phyloP scores from a whole-genome alignment of 805 yeast genomes.

The Candida boleticola region DNA sequence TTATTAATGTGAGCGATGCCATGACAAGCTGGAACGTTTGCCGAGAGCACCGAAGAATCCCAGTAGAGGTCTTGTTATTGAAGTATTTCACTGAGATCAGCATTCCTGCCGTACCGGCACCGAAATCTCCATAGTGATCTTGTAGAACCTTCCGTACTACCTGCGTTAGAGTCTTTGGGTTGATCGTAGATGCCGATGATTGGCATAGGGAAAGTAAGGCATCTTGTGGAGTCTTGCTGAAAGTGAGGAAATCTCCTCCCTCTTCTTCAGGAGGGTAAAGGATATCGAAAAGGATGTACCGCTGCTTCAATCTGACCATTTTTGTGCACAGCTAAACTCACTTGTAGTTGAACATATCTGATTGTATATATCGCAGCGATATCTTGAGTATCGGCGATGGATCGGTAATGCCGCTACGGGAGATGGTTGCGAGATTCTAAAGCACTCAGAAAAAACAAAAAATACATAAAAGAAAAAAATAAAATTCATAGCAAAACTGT shows the following conservation, averaged over 20 bases:
- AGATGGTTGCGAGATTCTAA: too few relatives aligned
- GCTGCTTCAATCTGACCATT: constrained; percentile 87
- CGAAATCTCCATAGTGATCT: constrained; percentile 75
- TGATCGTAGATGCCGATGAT: constrained; percentile 48
- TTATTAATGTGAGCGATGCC: constrained; percentile 63
- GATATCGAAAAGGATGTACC: constrained; percentile 81
- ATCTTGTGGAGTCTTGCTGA: constrained; percentile 29
- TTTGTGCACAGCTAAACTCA: too few relatives aligned
- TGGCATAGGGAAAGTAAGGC: constrained; percentile 49
- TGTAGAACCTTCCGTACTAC: constrained; percentile 56
- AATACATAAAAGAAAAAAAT: too few relatives aligned
- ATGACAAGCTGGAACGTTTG: constrained; percentile 60
- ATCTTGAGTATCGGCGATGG: too few relatives aligned
- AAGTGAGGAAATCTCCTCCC: constrained; percentile 15
- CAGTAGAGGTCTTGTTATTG: constrained; percentile 77
- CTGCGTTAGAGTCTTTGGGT: constrained; percentile 48
- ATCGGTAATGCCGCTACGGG: too few relatives aligned
- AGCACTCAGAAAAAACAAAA: too few relatives aligned
- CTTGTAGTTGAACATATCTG: too few relatives aligned
- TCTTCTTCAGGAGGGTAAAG: constrained; percentile 52
- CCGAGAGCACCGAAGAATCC: constrained; percentile 75
- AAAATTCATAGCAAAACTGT: too few relatives aligned
- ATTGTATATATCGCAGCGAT: too few relatives aligned
- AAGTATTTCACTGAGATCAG: constrained; percentile 73
- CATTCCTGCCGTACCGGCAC: constrained; percentile 61